Percentiles rank a stretch among this genome's conserved stretches.
Conservation (phyloP, 306 rosid genomes). For the Cyamopsis tetragonoloba region DNA sequence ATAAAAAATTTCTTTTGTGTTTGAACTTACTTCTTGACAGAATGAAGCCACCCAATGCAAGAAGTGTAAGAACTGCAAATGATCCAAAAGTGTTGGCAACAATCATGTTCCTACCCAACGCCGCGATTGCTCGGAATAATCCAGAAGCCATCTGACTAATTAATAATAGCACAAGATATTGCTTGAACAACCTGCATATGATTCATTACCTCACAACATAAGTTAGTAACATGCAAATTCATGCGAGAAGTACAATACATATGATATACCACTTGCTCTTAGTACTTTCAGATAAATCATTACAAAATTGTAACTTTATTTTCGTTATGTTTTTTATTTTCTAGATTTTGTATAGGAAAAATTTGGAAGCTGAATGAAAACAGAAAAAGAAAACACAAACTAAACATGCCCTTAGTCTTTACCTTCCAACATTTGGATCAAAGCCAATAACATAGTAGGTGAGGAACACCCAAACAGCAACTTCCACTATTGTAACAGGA, state of each 20-base stretch:
- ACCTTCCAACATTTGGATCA: slow-evolving; percentile 55
- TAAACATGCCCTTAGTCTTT: too few relatives aligned
- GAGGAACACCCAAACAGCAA: slow-evolving; percentile 44
- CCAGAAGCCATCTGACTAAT: slow-evolving; percentile 47
- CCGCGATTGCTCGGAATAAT: slow-evolving; percentile 42
- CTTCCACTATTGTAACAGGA: slow-evolving; percentile 45
- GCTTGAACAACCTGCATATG: slow-evolving; percentile 43
- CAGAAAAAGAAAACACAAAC: too few relatives aligned
- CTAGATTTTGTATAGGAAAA: too few relatives aligned
- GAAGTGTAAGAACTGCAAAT: slow-evolving; percentile 34
- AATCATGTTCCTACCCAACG: slow-evolving; percentile 44
- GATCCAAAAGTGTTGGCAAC: slow-evolving; percentile 48
- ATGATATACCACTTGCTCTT: too few relatives aligned
- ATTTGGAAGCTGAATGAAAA: too few relatives aligned
- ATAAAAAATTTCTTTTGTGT: too few relatives aligned
- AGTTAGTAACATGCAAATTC: not conserved
- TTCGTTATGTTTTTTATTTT: too few relatives aligned
- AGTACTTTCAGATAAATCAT: too few relatives aligned
- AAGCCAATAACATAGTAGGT: slow-evolving; percentile 63
- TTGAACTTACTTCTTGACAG: slow-evolving; percentile 35
- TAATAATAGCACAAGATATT: slow-evolving; percentile 32
- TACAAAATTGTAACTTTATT: too few relatives aligned
- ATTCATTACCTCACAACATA: not conserved
- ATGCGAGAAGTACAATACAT: not conserved
- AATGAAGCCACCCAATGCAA: slow-evolving; percentile 47